phyloP scores from a whole-genome alignment of 495 filamentous ascomycete species.

The Immersiella caudata region DNA sequence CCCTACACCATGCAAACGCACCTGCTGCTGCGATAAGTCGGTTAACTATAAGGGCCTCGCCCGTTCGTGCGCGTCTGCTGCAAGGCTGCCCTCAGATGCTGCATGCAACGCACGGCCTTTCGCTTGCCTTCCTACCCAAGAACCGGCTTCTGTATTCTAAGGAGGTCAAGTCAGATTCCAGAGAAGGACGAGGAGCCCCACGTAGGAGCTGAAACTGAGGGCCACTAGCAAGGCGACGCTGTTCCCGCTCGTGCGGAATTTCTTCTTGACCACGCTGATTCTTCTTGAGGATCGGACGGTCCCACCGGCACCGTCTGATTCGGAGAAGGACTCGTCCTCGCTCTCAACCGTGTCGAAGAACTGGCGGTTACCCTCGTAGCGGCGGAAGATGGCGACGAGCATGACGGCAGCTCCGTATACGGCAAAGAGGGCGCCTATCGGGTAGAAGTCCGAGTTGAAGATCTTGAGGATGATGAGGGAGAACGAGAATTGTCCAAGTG shows the following conservation, averaged over 20 bases:
- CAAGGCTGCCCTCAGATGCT: background rate
- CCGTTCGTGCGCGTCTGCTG: background rate
- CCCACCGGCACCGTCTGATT: conserved; percentile 27
- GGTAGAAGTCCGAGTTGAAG: conserved; percentile 93
- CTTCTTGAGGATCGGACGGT: conserved; percentile 11
- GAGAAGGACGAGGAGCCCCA: conserved; percentile 75
- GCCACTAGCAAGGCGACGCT: conserved; percentile 77
- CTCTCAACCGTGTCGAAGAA: conserved; percentile 74
- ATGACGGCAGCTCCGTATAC: conserved; percentile 86
- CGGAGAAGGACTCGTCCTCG: conserved; percentile 40
- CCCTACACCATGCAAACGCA: background rate
- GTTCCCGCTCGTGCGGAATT: conserved; percentile 87
- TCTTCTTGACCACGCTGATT: conserved; percentile 56
- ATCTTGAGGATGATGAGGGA: conserved; percentile 93
- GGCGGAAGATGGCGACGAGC: conserved; percentile 75
- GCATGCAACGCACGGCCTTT: conserved; percentile 18
- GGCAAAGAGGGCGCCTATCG: conserved; percentile 88
- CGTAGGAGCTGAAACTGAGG: conserved; percentile 82
- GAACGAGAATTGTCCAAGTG: conserved; percentile 92
- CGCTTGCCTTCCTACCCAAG: conserved; percentile 20
- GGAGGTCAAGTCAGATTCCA: conserved; percentile 51
- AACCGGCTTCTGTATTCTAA: conserved; percentile 2
- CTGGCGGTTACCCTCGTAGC: conserved; percentile 88
- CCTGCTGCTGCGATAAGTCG: background rate
- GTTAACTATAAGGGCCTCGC: background rate